Base-by-base conservation (phyloP, 495 filamentous ascomycete genomes). In the Aspergillus nidulans region DNA sequence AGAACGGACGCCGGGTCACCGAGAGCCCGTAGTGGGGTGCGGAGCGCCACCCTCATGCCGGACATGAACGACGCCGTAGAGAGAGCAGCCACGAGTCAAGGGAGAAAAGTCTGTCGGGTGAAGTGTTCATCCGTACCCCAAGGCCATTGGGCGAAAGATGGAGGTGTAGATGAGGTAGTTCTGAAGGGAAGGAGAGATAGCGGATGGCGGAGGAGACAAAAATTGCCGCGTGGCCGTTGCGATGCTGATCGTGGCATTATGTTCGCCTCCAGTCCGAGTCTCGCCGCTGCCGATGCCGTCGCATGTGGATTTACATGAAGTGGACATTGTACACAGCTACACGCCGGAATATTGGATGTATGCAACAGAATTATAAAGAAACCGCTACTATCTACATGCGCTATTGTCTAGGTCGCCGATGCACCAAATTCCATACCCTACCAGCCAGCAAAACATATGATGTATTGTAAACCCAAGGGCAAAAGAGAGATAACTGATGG, bases 1-100 rank as follows among this genome's bases (percentile, higher is more conserved):
- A 69, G 44, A 38, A 61, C 65, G 47, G 66, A 55, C 52, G 66
- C 66, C 60, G 67, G 66, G 66, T 65, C 67, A 52, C 54, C 55
- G 56, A 67, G 63, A 45, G 68, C 61, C 72, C 72, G 71, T 69
- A 69, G 62, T 57, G 69, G 66, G 63, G 63, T 57, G 59, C 69
- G 67, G 67, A 68, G 56, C 57, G 64, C 63, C 59, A 61, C 65
- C 61, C 68, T 73, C 73, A 74, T 76, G 51, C 67, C 70, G 64
- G 65, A 63, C 48, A 50, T 48, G 55, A 60, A 56, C 61, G 52
- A 58, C 47, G 57, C 51, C 49, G 52, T 55, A 51, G 49, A 36
- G 38, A 47, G 50, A 63, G 57, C 52, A 48, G 55, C 53, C 47
- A 48, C 51, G 30, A 58, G 49, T 47, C 41, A 41, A 58, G 26